phyloP scores from a whole-genome alignment of 768 basidiomycete species.

The Pleurotus tuber-regium region DNA sequence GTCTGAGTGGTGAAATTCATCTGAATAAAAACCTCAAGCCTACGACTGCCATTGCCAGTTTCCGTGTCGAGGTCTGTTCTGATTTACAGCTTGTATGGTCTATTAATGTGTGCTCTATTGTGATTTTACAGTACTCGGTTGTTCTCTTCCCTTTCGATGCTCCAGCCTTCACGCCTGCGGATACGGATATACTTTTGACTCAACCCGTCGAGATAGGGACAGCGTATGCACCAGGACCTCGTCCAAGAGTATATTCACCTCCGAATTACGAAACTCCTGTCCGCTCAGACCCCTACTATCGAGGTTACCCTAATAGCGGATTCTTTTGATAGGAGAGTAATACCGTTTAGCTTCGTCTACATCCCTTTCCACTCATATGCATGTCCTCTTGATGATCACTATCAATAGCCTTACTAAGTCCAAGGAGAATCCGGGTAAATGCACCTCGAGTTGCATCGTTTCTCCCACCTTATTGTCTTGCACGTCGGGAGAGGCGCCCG shows the following conservation, averaged over 20 bases:
- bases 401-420: not conserved
- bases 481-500: not conserved
- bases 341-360: not conserved
- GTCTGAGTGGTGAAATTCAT: conserved; percentile 37
- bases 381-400: not conserved
- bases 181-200: conserved; percentile 23
- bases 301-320: not conserved
- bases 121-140: conserved; percentile 31
- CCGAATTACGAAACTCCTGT: conserved; percentile 20
- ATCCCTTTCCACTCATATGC: no score
- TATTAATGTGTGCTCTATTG: not conserved
- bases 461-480: conserved; percentile 11
- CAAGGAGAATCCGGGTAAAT: not conserved
- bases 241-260: conserved; percentile 27
- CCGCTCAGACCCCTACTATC: not conserved
- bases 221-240: conserved; percentile 24
- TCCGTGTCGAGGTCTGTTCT: conserved; percentile 33
- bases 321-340: not conserved
- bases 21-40: conserved; percentile 32
- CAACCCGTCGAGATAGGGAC: conserved; percentile 34
- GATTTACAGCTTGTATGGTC: not conserved
- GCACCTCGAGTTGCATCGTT: not conserved
- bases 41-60: conserved; percentile 35
- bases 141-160: conserved; percentile 35
- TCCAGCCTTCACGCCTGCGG: conserved; percentile 24